Percentiles rank a stretch among this genome's conserved stretches.
phyloP scores from a whole-genome alignment of 345 rosid species.

The Bruguiera sexangula region DNA sequence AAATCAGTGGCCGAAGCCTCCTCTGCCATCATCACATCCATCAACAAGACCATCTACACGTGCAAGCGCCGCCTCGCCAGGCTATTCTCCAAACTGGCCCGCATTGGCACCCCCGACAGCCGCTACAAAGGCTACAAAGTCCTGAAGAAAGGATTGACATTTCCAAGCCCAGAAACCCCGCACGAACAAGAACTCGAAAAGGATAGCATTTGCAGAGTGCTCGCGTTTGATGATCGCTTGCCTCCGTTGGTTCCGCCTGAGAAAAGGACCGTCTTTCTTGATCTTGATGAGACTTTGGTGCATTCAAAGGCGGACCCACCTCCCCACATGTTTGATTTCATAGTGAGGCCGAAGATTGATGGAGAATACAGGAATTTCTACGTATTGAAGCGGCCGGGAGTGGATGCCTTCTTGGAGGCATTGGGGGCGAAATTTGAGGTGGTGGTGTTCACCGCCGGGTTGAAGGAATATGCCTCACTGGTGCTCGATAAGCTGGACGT shows the following conservation, averaged over 20 bases:
- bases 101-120: constrained; percentile 37
- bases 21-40: constrained; percentile 46
- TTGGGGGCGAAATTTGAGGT: constrained; percentile 55
- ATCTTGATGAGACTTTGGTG: constrained; percentile 82
- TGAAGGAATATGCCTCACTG: constrained; percentile 66
- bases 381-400: constrained; percentile 86
- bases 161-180: not conserved
- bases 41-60: constrained; percentile 56
- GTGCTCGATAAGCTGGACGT: constrained; percentile 66
- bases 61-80: constrained; percentile 64
- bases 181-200: not conserved
- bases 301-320: constrained; percentile 84
- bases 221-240: constrained; percentile 30
- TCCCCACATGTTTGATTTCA: constrained; percentile 52
- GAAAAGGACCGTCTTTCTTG: constrained; percentile 71
- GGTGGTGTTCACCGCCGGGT: constrained; percentile 91
- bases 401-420: constrained; percentile 56
- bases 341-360: constrained; percentile 59
- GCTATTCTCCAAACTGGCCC: constrained; percentile 55
- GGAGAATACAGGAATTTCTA: constrained; percentile 60
- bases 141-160: constrained; percentile 30
- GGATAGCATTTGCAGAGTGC: constrained; percentile 20
- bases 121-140: constrained; percentile 53
- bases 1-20: constrained; percentile 25
- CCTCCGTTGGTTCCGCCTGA: constrained; percentile 33